These are phyloP conservation scores for Ilex asprella DNA, from an alignment of 257 asterid species.

Conservation along the genomic window DNA sequence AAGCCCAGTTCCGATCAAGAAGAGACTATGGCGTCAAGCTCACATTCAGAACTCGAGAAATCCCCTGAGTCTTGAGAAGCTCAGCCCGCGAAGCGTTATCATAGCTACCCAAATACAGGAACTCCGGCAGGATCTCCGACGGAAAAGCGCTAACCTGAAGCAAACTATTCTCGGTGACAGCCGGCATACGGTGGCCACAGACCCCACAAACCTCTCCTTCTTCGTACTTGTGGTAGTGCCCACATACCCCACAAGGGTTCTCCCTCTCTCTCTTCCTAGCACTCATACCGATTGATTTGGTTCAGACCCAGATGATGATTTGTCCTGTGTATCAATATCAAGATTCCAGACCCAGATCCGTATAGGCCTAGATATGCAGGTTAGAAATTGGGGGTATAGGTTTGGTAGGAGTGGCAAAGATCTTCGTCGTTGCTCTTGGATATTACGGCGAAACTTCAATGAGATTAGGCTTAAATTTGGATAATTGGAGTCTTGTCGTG, in stretches of 20 bases:
- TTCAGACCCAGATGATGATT: too few relatives aligned
- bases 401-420: too few relatives aligned
- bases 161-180: slow-evolving; percentile 35
- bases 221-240: slow-evolving; percentile 94
- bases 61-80: slow-evolving; percentile 90
- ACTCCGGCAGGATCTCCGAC: slow-evolving; percentile 92
- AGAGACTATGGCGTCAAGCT: background rate
- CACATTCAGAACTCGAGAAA: slow-evolving; percentile 85
- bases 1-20: background rate
- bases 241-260: slow-evolving; percentile 85
- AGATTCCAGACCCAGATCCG: too few relatives aligned
- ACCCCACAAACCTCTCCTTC: slow-evolving; percentile 86
- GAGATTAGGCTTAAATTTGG: too few relatives aligned
- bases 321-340: too few relatives aligned
- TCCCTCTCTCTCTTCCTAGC: slow-evolving; percentile 93
- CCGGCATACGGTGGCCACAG: slow-evolving; percentile 85
- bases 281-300: slow-evolving; percentile 5
- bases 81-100: slow-evolving; percentile 93
- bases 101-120: slow-evolving; percentile 84
- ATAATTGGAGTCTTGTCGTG: too few relatives aligned
- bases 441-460: too few relatives aligned
- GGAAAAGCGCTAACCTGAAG: slow-evolving; percentile 82
- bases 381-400: too few relatives aligned
- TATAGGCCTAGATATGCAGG: too few relatives aligned
- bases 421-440: too few relatives aligned